These are phyloP conservation scores for Arachnopeziza araneosa DNA, from an alignment of 2,329 filamentous ascomycete species.

Conservation along the genomic window DNA sequence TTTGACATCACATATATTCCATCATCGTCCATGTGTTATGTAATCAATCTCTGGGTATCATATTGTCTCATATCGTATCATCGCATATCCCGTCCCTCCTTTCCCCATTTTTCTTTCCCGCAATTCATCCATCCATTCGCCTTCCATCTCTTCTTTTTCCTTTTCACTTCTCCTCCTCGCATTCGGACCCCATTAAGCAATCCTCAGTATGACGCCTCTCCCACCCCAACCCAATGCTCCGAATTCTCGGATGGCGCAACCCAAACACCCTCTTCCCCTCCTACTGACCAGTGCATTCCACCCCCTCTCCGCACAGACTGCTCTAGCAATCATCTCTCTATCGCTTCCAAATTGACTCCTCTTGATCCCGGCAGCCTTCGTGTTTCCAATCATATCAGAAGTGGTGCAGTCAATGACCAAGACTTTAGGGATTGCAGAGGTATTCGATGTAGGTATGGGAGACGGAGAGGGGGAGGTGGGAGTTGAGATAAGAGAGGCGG, in stretches of 20 bases:
- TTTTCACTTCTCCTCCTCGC: neutral
- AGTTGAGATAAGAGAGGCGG: slow-evolving; percentile 28
- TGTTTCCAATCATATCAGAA: neutral
- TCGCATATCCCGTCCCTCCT: neutral
- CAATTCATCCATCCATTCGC: neutral
- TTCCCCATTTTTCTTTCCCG: no score
- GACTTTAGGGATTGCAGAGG: slow-evolving; percentile 36
- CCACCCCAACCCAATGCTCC: slow-evolving; percentile 56
- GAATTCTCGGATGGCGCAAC: slow-evolving; percentile 70
- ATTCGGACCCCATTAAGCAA: neutral
- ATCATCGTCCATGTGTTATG: no score
- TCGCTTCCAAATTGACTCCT: slow-evolving; percentile 43
- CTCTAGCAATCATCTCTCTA: slow-evolving; percentile 64
- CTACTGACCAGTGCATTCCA: slow-evolving; percentile 69
- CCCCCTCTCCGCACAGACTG: slow-evolving; percentile 67
- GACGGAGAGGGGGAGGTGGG: slow-evolving; percentile 16
- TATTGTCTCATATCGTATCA: neutral
- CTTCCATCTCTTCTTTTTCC: neutral
- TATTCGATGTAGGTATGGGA: slow-evolving; percentile 30
- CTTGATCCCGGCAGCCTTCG: slow-evolving; percentile 1
- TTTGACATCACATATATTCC: no score
- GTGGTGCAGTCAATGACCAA: slow-evolving; percentile 58
- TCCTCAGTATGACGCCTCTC: neutral
- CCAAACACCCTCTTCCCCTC: slow-evolving; percentile 61
- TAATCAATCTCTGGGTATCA: neutral